A percentile compares a stretch with the other conserved stretches of the same genome.
Conservation (phyloP, 2,329 filamentous ascomycete genomes). For the Polytolypa hystricis region DNA sequence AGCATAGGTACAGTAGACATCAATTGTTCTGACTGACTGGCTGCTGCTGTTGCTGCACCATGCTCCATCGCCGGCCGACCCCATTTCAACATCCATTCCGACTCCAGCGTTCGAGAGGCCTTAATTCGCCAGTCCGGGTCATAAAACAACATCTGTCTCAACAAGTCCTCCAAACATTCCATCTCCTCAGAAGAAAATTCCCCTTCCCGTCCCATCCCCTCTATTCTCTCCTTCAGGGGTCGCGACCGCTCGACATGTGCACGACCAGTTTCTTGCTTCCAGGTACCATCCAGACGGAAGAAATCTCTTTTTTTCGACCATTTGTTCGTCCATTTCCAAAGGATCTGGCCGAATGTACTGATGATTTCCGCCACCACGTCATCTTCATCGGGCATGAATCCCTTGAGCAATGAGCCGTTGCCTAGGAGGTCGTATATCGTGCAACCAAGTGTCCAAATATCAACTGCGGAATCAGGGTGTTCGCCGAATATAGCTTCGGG, state of each 20-base stretch:
- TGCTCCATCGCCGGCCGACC: background rate
- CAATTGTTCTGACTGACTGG: too few relatives aligned
- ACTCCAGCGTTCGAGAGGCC: background rate
- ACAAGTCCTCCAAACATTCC: background rate
- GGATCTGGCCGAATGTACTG: constrained; percentile 13
- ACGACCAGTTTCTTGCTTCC: constrained; percentile 12
- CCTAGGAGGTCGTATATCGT: constrained; percentile 14
- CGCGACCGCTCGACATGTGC: constrained; percentile 7
- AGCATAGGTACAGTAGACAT: too few relatives aligned
- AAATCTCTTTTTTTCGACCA: constrained; percentile 14
- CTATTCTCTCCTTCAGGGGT: background rate
- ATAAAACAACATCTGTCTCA: background rate
- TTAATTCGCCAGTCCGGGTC: background rate
- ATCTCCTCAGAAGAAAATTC: background rate
- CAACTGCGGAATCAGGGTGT: constrained; percentile 11
- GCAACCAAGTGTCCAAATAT: constrained; percentile 16
- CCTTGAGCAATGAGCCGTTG: constrained; percentile 16
- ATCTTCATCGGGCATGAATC: constrained; percentile 14
- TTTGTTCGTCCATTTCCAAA: constrained; percentile 12
- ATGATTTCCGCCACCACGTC: constrained; percentile 16
- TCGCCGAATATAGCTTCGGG: constrained; percentile 14
- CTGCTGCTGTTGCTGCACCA: too few relatives aligned
- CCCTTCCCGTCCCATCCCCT: background rate
- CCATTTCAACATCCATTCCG: background rate
- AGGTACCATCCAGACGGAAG: constrained; percentile 14